Percentiles rank a stretch among this genome's conserved stretches.
phyloP scores from a whole-genome alignment of 495 filamentous ascomycete species.

The Penicillium pulvis region DNA sequence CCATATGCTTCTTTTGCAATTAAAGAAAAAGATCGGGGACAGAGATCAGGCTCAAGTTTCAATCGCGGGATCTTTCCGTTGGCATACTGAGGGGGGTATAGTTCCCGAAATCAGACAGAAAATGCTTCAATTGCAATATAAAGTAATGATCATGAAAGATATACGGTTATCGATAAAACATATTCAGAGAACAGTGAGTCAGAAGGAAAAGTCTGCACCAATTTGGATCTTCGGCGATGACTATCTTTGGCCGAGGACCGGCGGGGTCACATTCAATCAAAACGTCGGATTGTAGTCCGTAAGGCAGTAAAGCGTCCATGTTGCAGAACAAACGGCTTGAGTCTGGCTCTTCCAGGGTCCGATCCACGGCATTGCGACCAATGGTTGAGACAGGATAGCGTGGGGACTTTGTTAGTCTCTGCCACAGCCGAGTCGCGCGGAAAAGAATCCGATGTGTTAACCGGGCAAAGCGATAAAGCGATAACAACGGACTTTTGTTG shows the following conservation, averaged over 20 bases:
- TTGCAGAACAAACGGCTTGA: background rate
- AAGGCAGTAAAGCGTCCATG: conserved; percentile 4
- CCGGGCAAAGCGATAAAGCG: conserved; percentile 3
- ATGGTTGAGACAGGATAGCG: conserved; percentile 21
- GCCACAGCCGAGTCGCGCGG: conserved; percentile 22
- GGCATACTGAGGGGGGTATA: background rate
- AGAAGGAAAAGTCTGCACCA: conserved; percentile 8
- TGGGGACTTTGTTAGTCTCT: conserved; percentile 1
- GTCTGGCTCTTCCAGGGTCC: background rate
- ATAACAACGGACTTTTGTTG: background rate
- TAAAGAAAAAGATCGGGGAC: background rate
- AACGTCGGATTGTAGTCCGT: conserved; percentile 9
- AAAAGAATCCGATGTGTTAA: conserved; percentile 30
- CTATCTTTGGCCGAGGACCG: conserved; percentile 26
- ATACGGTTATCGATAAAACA: background rate
- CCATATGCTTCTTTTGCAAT: background rate
- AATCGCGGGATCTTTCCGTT: conserved; percentile 1
- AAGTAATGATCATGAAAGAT: background rate
- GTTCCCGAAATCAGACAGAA: background rate
- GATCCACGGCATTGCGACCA: background rate
- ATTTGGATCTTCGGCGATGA: conserved; percentile 14
- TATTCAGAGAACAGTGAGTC: conserved; percentile 21
- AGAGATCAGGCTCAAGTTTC: background rate
- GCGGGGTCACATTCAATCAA: conserved; percentile 13
- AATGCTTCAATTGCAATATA: background rate